Evolutionary conservation across 805 yeast species (phyloP).

Genomic region (Pichia scutulata): DNA sequence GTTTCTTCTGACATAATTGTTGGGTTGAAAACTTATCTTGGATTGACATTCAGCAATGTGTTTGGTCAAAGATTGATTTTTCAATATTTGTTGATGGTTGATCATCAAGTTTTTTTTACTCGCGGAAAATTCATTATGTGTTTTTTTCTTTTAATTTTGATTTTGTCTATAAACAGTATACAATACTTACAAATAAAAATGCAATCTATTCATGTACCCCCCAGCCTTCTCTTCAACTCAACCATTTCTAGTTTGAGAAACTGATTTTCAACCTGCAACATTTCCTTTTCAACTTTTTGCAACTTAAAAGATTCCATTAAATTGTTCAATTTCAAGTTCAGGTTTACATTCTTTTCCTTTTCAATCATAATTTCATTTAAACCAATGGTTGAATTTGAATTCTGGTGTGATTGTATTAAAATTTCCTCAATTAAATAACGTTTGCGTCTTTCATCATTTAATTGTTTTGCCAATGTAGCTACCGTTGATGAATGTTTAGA

Average conservation of each 20-base stretch:
- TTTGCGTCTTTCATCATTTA: constrained; percentile 57
- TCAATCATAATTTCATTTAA: constrained; percentile 42
- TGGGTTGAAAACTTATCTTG: constrained; percentile 18
- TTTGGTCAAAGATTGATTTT: too few relatives aligned
- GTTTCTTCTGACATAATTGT: constrained; percentile 19
- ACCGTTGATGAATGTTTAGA: constrained; percentile 37
- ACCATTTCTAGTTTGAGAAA: constrained; percentile 34
- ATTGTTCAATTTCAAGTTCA: not conserved
- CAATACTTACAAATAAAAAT: not conserved
- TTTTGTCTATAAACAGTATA: constrained; percentile 16
- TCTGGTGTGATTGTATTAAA: constrained; percentile 40
- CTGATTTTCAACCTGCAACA: constrained; percentile 30
- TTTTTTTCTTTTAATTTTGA: too few relatives aligned
- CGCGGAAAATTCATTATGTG: not conserved
- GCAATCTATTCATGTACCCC: constrained; percentile 31
- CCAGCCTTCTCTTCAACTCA: constrained; percentile 33
- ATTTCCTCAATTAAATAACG: constrained; percentile 69
- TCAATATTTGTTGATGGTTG: too few relatives aligned
- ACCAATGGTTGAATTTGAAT: constrained; percentile 47
- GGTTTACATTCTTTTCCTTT: constrained; percentile 13
- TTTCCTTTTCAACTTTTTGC: constrained; percentile 33
- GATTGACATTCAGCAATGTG: too few relatives aligned
- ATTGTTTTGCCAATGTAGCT: constrained; percentile 44
- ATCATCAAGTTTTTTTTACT: too few relatives aligned
- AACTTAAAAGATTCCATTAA: constrained; percentile 4